Evolutionary conservation across 768 basidiomycete genomes (phyloP).

Genomic region (Termitomyces sp.): DNA sequence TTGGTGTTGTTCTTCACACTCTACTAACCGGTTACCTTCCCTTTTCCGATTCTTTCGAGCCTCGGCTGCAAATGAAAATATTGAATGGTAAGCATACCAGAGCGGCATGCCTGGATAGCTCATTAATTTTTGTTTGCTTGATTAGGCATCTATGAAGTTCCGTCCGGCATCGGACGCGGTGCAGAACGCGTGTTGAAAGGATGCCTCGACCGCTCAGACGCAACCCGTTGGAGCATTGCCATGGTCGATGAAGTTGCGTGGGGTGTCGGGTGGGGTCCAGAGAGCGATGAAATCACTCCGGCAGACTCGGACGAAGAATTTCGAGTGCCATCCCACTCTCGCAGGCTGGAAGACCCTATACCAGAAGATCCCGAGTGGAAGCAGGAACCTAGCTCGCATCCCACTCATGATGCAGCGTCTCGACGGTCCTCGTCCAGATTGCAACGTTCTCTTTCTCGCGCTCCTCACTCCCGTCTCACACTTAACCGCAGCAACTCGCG

Average conservation of each 20-base stretch:
- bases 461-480: conserved; percentile 35
- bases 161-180: conserved; percentile 48
- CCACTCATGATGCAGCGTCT: conserved; percentile 29
- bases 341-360: conserved; percentile 12
- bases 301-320: conserved; percentile 24
- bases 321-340: conserved; percentile 21
- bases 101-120: not conserved
- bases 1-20: conserved; percentile 85
- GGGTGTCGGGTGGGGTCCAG: conserved; percentile 67
- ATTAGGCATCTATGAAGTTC: conserved; percentile 59
- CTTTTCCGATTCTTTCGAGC: conserved; percentile 87
- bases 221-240: conserved; percentile 71
- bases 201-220: conserved; percentile 63
- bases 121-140: conserved; percentile 6
- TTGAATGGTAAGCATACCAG: conserved; percentile 54
- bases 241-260: conserved; percentile 78
- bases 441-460: conserved; percentile 45
- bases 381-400: conserved; percentile 19
- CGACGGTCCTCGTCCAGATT: conserved; percentile 35
- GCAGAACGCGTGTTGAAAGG: conserved; percentile 70
- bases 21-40: conserved; percentile 83
- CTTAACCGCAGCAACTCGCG: conserved; percentile 36
- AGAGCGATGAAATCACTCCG: conserved; percentile 37
- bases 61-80: conserved; percentile 88
- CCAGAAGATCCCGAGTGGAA: conserved; percentile 18